These are phyloP conservation scores for Ustilago crameri DNA, from an alignment of 1,284 basidiomycete genomes.

Conservation along the genomic window DNA sequence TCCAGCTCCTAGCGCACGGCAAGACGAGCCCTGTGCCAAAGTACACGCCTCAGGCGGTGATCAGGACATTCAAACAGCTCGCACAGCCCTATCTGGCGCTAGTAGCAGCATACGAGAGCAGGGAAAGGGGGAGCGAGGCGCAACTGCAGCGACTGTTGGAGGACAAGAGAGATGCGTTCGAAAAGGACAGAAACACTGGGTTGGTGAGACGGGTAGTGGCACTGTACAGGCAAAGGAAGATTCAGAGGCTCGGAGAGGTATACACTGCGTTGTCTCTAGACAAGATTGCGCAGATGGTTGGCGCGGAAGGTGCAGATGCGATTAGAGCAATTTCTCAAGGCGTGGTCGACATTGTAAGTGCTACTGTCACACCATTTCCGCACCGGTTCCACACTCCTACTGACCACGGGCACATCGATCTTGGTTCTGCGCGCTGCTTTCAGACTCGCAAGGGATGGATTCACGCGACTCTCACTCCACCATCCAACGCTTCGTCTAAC, in stretches of 20 bases:
- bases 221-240: conserved; percentile 77
- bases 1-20: conserved; percentile 80
- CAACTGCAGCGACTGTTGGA: conserved; percentile 24
- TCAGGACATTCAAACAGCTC: conserved; percentile 26
- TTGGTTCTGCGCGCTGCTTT: neutral
- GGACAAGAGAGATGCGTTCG: conserved; percentile 24
- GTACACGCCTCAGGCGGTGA: conserved; percentile 25
- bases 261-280: conserved; percentile 79
- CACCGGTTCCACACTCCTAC: neutral
- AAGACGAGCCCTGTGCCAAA: conserved; percentile 65
- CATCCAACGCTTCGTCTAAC: conserved; percentile 5
- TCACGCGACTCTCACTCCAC: conserved; percentile 20
- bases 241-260: conserved; percentile 80
- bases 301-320: conserved; percentile 70
- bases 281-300: conserved; percentile 77
- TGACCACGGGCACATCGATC: neutral
- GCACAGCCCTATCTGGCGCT: conserved; percentile 29
- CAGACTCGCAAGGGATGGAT: conserved; percentile 41
- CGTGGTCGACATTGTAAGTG: conserved; percentile 78
- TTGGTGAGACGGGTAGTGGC: conserved; percentile 76
- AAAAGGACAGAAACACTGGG: conserved; percentile 76
- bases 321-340: conserved; percentile 73
- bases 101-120: conserved; percentile 25
- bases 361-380: no score
- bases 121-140: conserved; percentile 1